Percentiles rank a stretch among this genome's conserved stretches.
These are phyloP conservation scores for Pseudozyma thailandica DNA, from an alignment of 1,284 basidiomycete species.

Conservation along the genomic window DNA sequence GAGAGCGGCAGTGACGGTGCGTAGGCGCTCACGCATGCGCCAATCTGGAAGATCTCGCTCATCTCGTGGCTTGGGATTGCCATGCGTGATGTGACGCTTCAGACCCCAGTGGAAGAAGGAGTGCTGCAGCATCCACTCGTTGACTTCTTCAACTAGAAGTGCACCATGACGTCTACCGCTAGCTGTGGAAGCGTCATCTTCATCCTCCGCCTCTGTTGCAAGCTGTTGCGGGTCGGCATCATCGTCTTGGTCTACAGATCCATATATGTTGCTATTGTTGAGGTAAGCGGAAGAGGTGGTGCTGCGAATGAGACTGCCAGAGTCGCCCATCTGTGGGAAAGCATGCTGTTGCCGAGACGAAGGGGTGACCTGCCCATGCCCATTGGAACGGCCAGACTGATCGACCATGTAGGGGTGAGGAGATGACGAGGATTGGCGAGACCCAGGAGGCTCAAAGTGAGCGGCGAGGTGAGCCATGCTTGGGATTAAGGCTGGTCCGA, in stretches of 20 bases:
- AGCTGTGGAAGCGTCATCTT: slow-evolving; percentile 57
- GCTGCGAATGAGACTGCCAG: slow-evolving; percentile 16
- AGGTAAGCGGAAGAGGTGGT: slow-evolving; percentile 8
- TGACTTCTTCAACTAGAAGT: slow-evolving; percentile 60
- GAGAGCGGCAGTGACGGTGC: slow-evolving; percentile 88
- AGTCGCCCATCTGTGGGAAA: slow-evolving; percentile 25
- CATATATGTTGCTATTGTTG: slow-evolving; percentile 5
- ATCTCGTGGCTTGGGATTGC: slow-evolving; percentile 79
- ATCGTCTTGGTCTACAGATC: slow-evolving; percentile 15
- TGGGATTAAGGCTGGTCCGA: neutral
- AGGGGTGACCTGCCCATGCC: slow-evolving; percentile 3
- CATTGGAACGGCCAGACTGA: neutral
- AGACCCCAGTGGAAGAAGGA: slow-evolving; percentile 66
- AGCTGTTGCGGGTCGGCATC: slow-evolving; percentile 43
- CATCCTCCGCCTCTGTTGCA: slow-evolving; percentile 37
- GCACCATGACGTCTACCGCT: slow-evolving; percentile 64
- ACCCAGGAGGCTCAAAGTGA: slow-evolving; percentile 36
- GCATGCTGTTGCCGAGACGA: slow-evolving; percentile 25
- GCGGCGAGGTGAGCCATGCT: slow-evolving; percentile 44
- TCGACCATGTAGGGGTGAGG: slow-evolving; percentile 25
- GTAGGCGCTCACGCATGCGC: slow-evolving; percentile 82
- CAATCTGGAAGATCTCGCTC: slow-evolving; percentile 75
- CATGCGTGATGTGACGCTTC: slow-evolving; percentile 86
- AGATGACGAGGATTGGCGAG: slow-evolving; percentile 21
- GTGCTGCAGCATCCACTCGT: slow-evolving; percentile 65